phyloP scores from a whole-genome alignment of 2,329 filamentous ascomycete genomes.

The Trichoderma koningiopsis region DNA sequence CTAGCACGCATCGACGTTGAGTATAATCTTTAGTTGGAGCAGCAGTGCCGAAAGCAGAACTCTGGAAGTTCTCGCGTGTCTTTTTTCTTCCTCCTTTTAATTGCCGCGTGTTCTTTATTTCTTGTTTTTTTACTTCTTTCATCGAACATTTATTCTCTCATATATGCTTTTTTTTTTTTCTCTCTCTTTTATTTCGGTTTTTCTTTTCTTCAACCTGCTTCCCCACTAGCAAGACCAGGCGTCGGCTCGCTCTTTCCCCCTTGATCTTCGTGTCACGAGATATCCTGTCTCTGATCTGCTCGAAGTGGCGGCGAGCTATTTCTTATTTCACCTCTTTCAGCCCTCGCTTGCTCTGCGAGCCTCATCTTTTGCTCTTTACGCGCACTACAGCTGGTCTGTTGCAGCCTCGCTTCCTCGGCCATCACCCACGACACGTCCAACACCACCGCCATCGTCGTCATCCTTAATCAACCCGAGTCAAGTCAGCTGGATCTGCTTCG shows the following conservation, averaged over 20 bases:
- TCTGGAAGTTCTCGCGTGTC: conserved; percentile 22
- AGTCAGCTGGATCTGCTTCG: neutral
- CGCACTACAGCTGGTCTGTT: conserved; percentile 19
- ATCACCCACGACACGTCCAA: neutral
- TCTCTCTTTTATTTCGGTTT: neutral
- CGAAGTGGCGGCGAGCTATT: neutral
- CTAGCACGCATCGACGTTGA: neutral
- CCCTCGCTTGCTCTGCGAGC: neutral
- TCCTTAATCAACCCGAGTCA: neutral
- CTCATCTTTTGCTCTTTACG: neutral
- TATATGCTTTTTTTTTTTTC: neutral
- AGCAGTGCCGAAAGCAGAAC: conserved; percentile 15
- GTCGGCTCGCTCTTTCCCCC: conserved; percentile 8
- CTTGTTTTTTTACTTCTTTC: neutral
- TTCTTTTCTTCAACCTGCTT: neutral
- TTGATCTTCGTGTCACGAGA: neutral
- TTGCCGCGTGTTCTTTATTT: neutral
- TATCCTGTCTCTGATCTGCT: neutral
- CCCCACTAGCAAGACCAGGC: conserved; percentile 13
- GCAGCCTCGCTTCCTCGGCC: neutral
- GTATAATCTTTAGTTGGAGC: conserved; percentile 1
- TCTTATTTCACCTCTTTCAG: neutral
- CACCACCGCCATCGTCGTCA: neutral
- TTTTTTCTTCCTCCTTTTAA: neutral
- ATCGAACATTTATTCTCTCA: neutral